Percentiles rank a stretch among this genome's conserved stretches.
Evolutionary conservation across 1,284 basidiomycete genomes (phyloP).

Genomic region (Inonotus obliquus): DNA sequence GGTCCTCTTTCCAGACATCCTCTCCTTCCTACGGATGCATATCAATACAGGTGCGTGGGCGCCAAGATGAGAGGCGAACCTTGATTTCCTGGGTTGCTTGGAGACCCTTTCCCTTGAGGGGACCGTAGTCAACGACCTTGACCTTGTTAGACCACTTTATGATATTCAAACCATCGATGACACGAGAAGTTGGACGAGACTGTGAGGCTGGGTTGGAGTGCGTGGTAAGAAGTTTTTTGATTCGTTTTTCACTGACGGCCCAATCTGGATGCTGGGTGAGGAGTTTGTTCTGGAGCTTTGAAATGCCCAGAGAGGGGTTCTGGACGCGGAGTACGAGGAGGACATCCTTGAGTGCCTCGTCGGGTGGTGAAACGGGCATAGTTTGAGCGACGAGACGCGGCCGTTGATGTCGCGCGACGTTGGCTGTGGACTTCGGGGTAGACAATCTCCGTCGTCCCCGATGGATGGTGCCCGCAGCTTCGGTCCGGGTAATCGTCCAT

Average conservation of each 20-base stretch:
- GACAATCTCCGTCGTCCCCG: too few relatives aligned
- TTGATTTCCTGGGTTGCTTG: constrained; percentile 64
- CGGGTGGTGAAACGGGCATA: constrained; percentile 31
- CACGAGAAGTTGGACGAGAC: constrained; percentile 52
- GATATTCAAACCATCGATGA: constrained; percentile 64
- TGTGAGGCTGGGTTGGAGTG: constrained; percentile 23
- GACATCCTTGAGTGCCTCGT: constrained; percentile 41
- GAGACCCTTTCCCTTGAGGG: constrained; percentile 78
- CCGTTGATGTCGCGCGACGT: constrained; percentile 3
- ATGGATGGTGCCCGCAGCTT: neutral
- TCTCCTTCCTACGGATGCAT: constrained; percentile 52
- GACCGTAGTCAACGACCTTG: constrained; percentile 64
- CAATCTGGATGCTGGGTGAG: constrained; percentile 58
- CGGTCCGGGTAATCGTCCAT: neutral
- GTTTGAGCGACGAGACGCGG: neutral
- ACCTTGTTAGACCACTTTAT: constrained; percentile 59
- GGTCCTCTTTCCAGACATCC: constrained; percentile 79
- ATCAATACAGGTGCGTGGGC: neutral
- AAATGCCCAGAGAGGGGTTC: constrained; percentile 61
- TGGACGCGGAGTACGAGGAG: constrained; percentile 40
- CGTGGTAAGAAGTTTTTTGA: constrained; percentile 62
- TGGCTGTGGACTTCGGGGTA: too few relatives aligned
- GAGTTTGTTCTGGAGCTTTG: constrained; percentile 65
- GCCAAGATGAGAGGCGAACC: neutral
- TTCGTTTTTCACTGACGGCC: constrained; percentile 78